These are phyloP conservation scores for Prunus kanzakura DNA, from an alignment of 306 rosid genomes.

Conservation along the genomic window DNA sequence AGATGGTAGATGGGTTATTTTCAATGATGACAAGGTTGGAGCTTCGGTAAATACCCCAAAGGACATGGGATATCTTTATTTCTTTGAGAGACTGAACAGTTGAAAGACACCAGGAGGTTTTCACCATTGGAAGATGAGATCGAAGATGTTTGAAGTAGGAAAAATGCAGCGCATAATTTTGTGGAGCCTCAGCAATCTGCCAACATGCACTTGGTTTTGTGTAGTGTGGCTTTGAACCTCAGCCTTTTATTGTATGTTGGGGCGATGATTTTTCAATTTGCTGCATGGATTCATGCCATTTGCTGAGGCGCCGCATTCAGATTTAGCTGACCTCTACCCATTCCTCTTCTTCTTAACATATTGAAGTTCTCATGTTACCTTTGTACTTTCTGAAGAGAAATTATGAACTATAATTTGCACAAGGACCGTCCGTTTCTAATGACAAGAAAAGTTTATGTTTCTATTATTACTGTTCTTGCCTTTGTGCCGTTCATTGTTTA, in stretches of 20 bases:
- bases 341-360: background rate
- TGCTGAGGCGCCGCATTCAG: conserved; percentile 1
- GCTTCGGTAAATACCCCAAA: conserved; percentile 91
- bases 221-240: background rate
- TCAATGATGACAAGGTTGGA: conserved; percentile 85
- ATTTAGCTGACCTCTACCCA: background rate
- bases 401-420: background rate
- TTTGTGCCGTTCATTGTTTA: no score
- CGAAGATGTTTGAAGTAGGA: background rate
- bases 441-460: background rate
- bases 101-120: conserved; percentile 9
- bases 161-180: conserved; percentile 5
- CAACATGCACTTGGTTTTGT: background rate
- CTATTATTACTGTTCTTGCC: background rate
- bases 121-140: background rate
- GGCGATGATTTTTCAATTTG: background rate
- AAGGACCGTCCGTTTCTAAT: background rate
- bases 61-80: conserved; percentile 96
- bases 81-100: conserved; percentile 67
- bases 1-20: conserved; percentile 94
- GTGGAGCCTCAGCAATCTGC: background rate
- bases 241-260: background rate
- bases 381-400: background rate
- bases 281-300: background rate
- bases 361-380: background rate